Percentiles rank a stretch among this genome's conserved stretches.
Evolutionary conservation across 2,329 filamentous ascomycete genomes (phyloP).

Genomic region (Penicillium nordicum): DNA sequence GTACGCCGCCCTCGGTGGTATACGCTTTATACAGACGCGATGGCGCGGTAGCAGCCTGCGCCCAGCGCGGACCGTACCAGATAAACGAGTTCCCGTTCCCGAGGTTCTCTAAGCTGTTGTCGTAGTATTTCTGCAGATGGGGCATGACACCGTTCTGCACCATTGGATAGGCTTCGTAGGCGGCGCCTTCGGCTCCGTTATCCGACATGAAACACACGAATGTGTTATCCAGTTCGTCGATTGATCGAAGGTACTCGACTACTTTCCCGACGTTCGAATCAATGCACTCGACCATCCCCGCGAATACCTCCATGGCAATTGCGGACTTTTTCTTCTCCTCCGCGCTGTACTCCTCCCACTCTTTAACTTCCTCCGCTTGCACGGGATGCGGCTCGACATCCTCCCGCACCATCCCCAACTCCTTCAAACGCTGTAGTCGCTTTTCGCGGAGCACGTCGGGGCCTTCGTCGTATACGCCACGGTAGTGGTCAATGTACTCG

Average conservation of each 20-base stretch:
- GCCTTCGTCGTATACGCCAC: slow-evolving; percentile 59
- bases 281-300: slow-evolving; percentile 62
- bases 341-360: slow-evolving; percentile 35
- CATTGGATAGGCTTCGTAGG: slow-evolving; percentile 58
- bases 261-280: slow-evolving; percentile 60
- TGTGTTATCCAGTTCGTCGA: slow-evolving; percentile 61
- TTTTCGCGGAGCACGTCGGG: slow-evolving; percentile 55
- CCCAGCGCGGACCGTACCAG: slow-evolving; percentile 60
- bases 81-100: slow-evolving; percentile 57
- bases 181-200: slow-evolving; percentile 60
- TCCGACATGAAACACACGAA: slow-evolving; percentile 63
- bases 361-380: slow-evolving; percentile 45
- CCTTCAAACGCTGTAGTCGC: slow-evolving; percentile 54
- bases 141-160: slow-evolving; percentile 54
- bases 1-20: slow-evolving; percentile 51
- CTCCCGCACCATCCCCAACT: slow-evolving; percentile 53
- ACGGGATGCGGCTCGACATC: slow-evolving; percentile 44
- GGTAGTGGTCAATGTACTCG: slow-evolving; percentile 56
- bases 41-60: slow-evolving; percentile 53
- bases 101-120: slow-evolving; percentile 57
- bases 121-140: slow-evolving; percentile 56
- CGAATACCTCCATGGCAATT: slow-evolving; percentile 60
- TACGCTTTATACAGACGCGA: slow-evolving; percentile 50
- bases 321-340: slow-evolving; percentile 42
- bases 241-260: slow-evolving; percentile 53